A percentile compares a stretch with the other conserved stretches of the same genome.
phyloP scores from a whole-genome alignment of 2,329 filamentous ascomycete genomes.

The Cladosporium colombiae region DNA sequence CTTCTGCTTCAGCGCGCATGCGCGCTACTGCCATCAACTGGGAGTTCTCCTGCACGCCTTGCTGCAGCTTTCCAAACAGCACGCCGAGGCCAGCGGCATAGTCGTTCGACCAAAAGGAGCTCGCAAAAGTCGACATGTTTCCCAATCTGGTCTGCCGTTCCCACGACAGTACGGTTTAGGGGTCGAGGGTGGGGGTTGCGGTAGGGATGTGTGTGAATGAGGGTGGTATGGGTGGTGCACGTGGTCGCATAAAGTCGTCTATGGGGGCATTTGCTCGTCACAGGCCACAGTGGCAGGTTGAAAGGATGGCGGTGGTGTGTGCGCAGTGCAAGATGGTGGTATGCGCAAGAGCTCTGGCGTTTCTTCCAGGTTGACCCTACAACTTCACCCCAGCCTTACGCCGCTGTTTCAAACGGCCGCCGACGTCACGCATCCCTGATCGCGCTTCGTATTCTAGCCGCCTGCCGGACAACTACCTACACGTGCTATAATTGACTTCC shows the following conservation, averaged over 20 bases:
- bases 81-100: constrained; percentile 93
- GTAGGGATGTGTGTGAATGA: neutral
- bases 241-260: constrained; percentile 15
- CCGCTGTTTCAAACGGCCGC: neutral
- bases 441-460: neutral
- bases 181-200: neutral
- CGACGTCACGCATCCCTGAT: constrained; percentile 8
- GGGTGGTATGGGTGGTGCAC: neutral
- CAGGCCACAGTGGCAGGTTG: constrained; percentile 10
- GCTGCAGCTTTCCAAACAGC: constrained; percentile 93
- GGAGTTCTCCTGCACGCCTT: constrained; percentile 92
- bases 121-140: constrained; percentile 84
- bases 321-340: neutral
- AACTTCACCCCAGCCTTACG: constrained; percentile 5
- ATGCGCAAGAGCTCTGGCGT: constrained; percentile 3
- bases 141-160: neutral
- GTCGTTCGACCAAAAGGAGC: constrained; percentile 97
- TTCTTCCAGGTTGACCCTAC: constrained; percentile 3
- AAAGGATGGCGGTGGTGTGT: neutral
- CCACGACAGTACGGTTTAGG: constrained; percentile 1
- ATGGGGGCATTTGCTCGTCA: constrained; percentile 18
- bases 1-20: constrained; percentile 94
- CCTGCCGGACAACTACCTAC: neutral
- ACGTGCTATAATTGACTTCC: neutral
- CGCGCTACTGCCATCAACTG: constrained; percentile 89